These are phyloP conservation scores for Ophiocordyceps camponoti-leonardi DNA, from an alignment of 2,329 filamentous ascomycete genomes.

Conservation along the genomic window DNA sequence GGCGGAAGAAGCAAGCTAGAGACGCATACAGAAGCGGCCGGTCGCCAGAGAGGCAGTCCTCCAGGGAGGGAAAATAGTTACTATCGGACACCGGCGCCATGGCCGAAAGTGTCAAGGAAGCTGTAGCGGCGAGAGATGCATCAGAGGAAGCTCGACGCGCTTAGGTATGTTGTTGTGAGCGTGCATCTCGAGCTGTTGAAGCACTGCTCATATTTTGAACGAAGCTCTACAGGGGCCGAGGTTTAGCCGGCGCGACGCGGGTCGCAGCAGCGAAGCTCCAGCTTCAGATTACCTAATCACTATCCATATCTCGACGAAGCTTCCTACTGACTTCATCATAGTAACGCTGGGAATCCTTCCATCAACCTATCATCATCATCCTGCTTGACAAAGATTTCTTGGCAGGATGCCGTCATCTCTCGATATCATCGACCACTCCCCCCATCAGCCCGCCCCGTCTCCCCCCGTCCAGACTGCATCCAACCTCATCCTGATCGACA, in stretches of 20 bases:
- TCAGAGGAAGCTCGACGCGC: constrained; percentile 7
- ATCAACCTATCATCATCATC: too few relatives aligned
- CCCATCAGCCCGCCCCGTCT: constrained; percentile 62
- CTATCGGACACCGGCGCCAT: constrained; percentile 57
- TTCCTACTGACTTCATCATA: too few relatives aligned
- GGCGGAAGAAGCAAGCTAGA: constrained; percentile 1
- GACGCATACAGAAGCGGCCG: constrained; percentile 57
- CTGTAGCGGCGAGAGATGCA: constrained; percentile 20
- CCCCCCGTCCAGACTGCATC: constrained; percentile 61
- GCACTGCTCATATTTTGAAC: constrained; percentile 9
- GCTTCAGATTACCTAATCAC: not conserved
- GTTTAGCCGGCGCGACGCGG: constrained; percentile 7
- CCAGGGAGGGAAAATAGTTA: constrained; percentile 69
- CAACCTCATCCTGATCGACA: constrained; percentile 92
- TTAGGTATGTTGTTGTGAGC: constrained; percentile 5
- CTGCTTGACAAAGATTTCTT: too few relatives aligned
- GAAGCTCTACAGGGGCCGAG: constrained; percentile 10
- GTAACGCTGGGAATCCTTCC: too few relatives aligned
- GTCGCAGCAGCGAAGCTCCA: not conserved
- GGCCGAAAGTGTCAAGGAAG: constrained; percentile 33
- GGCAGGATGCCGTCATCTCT: constrained; percentile 24
- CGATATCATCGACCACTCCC: constrained; percentile 61
- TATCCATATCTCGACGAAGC: too few relatives aligned
- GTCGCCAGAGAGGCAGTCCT: constrained; percentile 70
- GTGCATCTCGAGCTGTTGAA: not conserved